A percentile compares a stretch with the other conserved stretches of the same genome.
These are phyloP conservation scores for Lactarius psammicola DNA, from an alignment of 768 basidiomycete species.

Conservation along the genomic window DNA sequence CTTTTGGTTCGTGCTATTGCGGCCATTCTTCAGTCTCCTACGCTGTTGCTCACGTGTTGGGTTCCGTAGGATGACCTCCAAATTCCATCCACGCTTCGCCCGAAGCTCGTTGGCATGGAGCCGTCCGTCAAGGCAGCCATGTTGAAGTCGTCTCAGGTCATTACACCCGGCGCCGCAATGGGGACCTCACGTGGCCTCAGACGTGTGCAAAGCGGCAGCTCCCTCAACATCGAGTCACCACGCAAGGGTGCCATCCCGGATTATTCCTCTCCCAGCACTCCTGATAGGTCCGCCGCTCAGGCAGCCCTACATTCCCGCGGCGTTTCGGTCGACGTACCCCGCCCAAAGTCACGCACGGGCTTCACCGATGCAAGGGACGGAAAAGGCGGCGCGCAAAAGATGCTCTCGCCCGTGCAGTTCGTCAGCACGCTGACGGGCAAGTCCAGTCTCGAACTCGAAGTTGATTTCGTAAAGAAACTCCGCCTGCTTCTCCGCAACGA, in stretches of 20 bases:
- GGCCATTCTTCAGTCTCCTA: neutral
- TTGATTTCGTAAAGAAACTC: conserved; percentile 85
- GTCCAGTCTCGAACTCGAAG: conserved; percentile 74
- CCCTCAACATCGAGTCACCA: conserved; percentile 54
- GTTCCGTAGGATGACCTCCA: conserved; percentile 79
- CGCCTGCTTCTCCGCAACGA: conserved; percentile 87
- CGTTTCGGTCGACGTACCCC: conserved; percentile 54
- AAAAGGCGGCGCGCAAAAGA: conserved; percentile 48
- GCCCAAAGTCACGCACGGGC: conserved; percentile 52
- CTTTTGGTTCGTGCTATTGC: conserved; percentile 58
- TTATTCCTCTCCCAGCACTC: conserved; percentile 14
- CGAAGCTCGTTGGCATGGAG: conserved; percentile 79
- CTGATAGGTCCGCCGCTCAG: neutral
- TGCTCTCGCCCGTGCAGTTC: conserved; percentile 61
- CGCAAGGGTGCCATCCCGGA: conserved; percentile 29
- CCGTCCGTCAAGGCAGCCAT: conserved; percentile 86
- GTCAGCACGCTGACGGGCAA: conserved; percentile 64
- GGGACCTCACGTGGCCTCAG: conserved; percentile 58
- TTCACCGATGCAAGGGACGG: conserved; percentile 47
- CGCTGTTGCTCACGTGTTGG: conserved; percentile 1
- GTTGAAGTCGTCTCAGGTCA: conserved; percentile 76
- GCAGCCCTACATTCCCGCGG: conserved; percentile 51
- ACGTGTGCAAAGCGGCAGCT: conserved; percentile 71
- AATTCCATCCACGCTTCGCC: conserved; percentile 74
- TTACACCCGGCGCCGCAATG: conserved; percentile 37